phyloP scores from a whole-genome alignment of 495 filamentous ascomycete species.

The Hypoxylon fragiforme region DNA sequence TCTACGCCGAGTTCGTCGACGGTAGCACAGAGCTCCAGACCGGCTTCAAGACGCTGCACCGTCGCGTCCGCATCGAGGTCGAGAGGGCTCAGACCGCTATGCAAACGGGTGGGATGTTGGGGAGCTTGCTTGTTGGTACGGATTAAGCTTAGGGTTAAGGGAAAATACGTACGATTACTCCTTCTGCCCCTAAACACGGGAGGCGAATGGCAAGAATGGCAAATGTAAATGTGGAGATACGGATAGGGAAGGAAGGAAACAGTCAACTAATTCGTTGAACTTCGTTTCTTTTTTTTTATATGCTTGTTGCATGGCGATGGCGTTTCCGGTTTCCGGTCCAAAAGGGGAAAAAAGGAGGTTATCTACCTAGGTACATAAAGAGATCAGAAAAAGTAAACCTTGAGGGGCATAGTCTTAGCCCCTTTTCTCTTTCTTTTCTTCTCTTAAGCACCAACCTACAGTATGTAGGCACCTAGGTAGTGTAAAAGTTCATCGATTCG shows the following conservation, averaged over 20 bases:
- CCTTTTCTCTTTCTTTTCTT: conserved; percentile 1
- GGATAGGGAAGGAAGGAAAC: not conserved
- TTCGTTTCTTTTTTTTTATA: conserved; percentile 30
- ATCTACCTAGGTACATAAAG: conserved; percentile 3
- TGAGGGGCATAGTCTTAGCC: not conserved
- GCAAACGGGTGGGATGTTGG: conserved; percentile 81
- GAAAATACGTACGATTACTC: too few relatives aligned
- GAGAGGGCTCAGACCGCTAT: conserved; percentile 79
- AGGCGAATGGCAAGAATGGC: too few relatives aligned
- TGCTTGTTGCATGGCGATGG: conserved; percentile 56
- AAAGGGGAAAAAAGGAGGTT: conserved; percentile 17
- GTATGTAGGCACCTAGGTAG: too few relatives aligned
- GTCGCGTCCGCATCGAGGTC: conserved; percentile 72
- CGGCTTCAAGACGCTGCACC: conserved; percentile 64
- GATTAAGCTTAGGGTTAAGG: too few relatives aligned
- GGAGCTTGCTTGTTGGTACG: conserved; percentile 62
- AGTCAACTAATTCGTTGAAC: too few relatives aligned
- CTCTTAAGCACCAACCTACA: not conserved
- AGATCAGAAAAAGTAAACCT: conserved; percentile 2
- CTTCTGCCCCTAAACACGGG: too few relatives aligned
- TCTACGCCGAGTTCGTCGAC: conserved; percentile 81
- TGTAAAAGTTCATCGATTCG: too few relatives aligned
- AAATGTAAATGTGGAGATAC: not conserved
- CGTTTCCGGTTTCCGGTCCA: conserved; percentile 32
- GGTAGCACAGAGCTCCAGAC: conserved; percentile 72